Base-by-base conservation (phyloP, 176 grass and related monocot species). In the Poa pratensis region DNA sequence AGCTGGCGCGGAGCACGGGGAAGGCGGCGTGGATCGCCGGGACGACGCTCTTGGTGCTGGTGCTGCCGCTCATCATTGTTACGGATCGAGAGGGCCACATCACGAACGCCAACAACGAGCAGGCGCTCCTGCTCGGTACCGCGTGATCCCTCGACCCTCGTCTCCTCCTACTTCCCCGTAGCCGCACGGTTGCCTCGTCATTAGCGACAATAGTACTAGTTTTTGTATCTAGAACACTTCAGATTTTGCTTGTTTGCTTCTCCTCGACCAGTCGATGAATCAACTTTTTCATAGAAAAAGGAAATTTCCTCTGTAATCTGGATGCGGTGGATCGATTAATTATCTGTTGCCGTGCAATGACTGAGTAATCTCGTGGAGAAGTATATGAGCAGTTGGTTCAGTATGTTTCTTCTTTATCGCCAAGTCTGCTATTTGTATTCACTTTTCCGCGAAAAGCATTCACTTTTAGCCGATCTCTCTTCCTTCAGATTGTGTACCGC, bases 21-120 rank as follows among this genome's bases (percentile, higher is more conserved):
- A 91, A 94, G 70, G 89, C 89, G 7, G 87, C 89, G 27, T 94
- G 91, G 94, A 67, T 87, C 61, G 58, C 71, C 0, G 89, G 85
- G 1, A 90, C 89, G 27, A 82, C 87, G 45, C 81, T 81, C 62
- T 45, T 96, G 2, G 81, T 96, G 15, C 82, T 96, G 1, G 84
- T 68, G 7, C 0, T 77, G 6, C 94, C 94, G 15, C 39, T 93
- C 17, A 14, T 94, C 7, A 17, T 84, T 20, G 32, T 65, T 22
- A 23, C 53, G 85, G 78, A 88, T 0, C 82, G 49, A 0, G 94
- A 96, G 67, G 68, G 65, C 14, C 79, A 86, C 68, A 17, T 90
- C 8, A 45, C 1, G 0, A 7, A 45, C 9, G 1, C 1, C 1
- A 11, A 10, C 30, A 63, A 63, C 24, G 10, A 63, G 6, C 16